Conservation (phyloP, 2,329 filamentous ascomycete species). For the Nectriaceae sp. region DNA sequence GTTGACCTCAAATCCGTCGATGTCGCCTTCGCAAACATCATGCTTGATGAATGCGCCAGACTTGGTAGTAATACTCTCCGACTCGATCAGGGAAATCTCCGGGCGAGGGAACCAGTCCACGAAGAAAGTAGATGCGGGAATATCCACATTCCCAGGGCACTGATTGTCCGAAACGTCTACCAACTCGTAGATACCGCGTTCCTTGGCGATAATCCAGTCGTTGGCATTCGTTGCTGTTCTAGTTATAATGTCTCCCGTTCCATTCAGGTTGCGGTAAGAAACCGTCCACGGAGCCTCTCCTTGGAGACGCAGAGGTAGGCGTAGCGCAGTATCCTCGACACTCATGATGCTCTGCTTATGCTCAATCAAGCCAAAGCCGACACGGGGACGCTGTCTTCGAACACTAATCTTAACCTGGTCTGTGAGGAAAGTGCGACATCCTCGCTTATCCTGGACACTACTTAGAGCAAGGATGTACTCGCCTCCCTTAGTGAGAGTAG, state of each 20-base stretch:
- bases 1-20: slow-evolving; percentile 82
- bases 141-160: slow-evolving; percentile 81
- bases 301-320: slow-evolving; percentile 80
- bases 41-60: slow-evolving; percentile 67
- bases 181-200: slow-evolving; percentile 78
- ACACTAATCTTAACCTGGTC: slow-evolving; percentile 85
- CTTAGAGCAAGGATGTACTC: slow-evolving; percentile 87
- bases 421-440: slow-evolving; percentile 83
- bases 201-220: slow-evolving; percentile 65
- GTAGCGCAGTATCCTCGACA: slow-evolving; percentile 73
- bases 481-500: slow-evolving; percentile 74
- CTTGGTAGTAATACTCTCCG: slow-evolving; percentile 57
- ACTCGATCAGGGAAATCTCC: slow-evolving; percentile 65
- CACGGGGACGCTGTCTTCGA: slow-evolving; percentile 83
- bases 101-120: slow-evolving; percentile 87
- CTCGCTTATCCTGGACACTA: slow-evolving; percentile 81
- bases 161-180: slow-evolving; percentile 74
- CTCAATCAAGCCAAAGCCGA: slow-evolving; percentile 82
- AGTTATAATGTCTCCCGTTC: slow-evolving; percentile 46
- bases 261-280: slow-evolving; percentile 69
- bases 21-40: slow-evolving; percentile 91
- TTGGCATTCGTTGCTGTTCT: slow-evolving; percentile 60
- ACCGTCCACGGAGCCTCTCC: slow-evolving; percentile 86
- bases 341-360: slow-evolving; percentile 74
- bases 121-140: slow-evolving; percentile 71